Evolutionary conservation across 352 stramenopile genomes (phyloP), one percentile per base, ranked within the genome.

Genomic region (Phytophthora quininea): DNA sequence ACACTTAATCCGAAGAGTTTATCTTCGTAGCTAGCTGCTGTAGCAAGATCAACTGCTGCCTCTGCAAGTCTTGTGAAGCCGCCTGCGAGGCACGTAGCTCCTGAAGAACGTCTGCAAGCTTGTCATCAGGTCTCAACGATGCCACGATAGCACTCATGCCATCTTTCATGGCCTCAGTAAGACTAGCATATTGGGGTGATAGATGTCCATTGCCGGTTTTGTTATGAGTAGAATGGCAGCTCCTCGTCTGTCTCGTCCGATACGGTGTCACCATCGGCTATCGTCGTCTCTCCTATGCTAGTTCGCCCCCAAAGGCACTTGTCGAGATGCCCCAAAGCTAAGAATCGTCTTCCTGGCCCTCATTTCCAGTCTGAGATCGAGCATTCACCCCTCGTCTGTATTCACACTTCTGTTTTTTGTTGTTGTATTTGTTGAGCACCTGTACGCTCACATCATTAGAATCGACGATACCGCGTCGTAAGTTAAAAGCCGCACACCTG

Each of bases 361-460:
- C 30, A 24, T 61, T 61, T 37, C 42, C 43, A 19, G 42, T 61
- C 38, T 52, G 42, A 6, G 9, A 12, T 24, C 54, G 54, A 11
- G 43, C 10, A 11, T 10, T 35, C 38, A 43, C 49, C 7, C 54
- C 58, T n/a, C 58, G 32, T 14, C 48, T 19, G 40, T 58, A 65
- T 38, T 65, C 49, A 30, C 38, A 65, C 12, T 65, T 65, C 8
- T 58, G 30, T 5, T 65, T 65, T 49, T 65, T 65, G 58, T 58
- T 24, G 19, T 24, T 24, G 19, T 24, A 65, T 37, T 65, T 65
- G 58, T 48, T 65, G 5, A 27, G 10, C 24, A 58, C 58, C 58
- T 65, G 37, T 37, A 49, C 12, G 12, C 37, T 43, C 37, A 43
- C 37, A 43, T 43, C 37, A 12, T 43, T 43, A 43, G 37, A 43